phyloP scores from a whole-genome alignment of 805 yeast species.

The Spathaspora arborariae region DNA sequence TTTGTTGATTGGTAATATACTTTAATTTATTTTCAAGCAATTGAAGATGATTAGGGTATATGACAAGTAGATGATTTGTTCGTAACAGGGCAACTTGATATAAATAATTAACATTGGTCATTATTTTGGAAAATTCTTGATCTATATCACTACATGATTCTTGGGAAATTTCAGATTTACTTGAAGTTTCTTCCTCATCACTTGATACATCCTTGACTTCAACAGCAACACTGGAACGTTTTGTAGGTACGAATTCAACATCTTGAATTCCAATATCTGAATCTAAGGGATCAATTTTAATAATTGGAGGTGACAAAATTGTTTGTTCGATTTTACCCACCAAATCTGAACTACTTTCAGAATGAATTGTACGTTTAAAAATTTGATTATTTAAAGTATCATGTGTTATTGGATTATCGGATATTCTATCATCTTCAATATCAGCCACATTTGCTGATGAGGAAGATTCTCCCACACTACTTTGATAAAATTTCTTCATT shows the following conservation, averaged over 20 bases:
- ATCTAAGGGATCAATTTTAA: not conserved
- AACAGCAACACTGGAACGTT: not conserved
- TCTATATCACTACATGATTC: slow-evolving; percentile 1
- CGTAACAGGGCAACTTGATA: slow-evolving; percentile 12
- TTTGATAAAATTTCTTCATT: slow-evolving; percentile 5
- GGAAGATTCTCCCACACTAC: slow-evolving; percentile 2
- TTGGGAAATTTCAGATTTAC: not conserved
- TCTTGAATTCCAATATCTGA: not conserved
- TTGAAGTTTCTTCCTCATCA: not conserved
- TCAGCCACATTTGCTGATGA: slow-evolving; percentile 3
- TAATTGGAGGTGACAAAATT: not conserved
- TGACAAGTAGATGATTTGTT: slow-evolving; percentile 15
- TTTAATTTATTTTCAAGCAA: slow-evolving; percentile 13
- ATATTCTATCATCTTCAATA: not conserved
- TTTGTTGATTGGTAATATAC: slow-evolving; percentile 14
- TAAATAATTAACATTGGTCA: slow-evolving; percentile 13
- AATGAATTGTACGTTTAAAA: slow-evolving; percentile 4
- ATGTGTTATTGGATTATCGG: not conserved
- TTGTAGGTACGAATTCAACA: slow-evolving; percentile 4
- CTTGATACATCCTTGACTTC: not conserved
- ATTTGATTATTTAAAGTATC: slow-evolving; percentile 2
- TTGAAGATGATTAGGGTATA: slow-evolving; percentile 19
- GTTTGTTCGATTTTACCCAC: not conserved
- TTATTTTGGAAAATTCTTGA: slow-evolving; percentile 8
- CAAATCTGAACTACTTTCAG: not conserved